These are phyloP conservation scores for Calocera cornea DNA, from an alignment of 768 basidiomycete species.

Conservation along the genomic window DNA sequence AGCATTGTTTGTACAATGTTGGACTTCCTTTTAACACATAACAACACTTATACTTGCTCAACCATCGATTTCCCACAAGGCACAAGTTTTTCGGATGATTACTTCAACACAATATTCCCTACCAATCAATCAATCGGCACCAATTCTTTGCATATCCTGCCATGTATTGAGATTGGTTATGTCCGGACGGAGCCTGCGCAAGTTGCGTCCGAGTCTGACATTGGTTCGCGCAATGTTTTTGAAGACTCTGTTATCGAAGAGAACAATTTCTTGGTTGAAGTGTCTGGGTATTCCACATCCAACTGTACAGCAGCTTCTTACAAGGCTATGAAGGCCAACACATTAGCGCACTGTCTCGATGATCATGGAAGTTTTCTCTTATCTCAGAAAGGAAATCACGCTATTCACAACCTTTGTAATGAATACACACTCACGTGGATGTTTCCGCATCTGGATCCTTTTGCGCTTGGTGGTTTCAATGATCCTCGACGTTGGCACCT, in stretches of 20 bases:
- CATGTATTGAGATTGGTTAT: background rate
- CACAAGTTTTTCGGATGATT: background rate
- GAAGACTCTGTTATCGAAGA: background rate
- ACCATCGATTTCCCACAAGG: background rate
- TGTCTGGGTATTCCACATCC: background rate
- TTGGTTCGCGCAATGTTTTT: background rate
- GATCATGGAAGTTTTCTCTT: background rate
- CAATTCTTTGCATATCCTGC: background rate
- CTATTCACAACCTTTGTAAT: background rate
- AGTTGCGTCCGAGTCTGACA: background rate
- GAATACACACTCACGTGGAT: conserved; percentile 2
- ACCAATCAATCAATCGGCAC: background rate
- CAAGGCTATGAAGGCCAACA: background rate
- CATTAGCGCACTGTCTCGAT: background rate
- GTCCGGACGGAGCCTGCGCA: background rate
- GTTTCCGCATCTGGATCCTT: conserved; percentile 18
- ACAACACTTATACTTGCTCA: background rate
- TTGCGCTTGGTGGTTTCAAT: conserved; percentile 16
- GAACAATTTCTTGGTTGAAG: background rate
- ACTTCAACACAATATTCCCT: background rate
- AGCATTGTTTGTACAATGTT: background rate
- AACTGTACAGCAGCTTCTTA: background rate
- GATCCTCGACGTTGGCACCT: background rate
- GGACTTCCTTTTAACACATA: background rate
- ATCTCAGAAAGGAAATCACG: background rate